phyloP scores from a whole-genome alignment of 1,284 basidiomycete species.

The Sanghuangporus weigelae region DNA sequence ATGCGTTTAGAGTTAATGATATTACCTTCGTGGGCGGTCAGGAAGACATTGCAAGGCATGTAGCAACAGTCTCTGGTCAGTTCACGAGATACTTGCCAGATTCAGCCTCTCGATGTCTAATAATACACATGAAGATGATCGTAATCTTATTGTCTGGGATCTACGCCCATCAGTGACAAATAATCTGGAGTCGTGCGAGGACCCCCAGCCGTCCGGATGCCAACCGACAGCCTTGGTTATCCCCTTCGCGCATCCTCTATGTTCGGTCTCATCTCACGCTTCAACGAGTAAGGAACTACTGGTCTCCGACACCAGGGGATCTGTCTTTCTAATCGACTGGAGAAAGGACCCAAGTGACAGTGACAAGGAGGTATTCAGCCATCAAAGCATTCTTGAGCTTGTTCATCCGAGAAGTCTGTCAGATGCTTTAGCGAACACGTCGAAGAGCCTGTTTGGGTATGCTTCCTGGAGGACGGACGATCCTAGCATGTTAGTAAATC shows the following conservation, averaged over 20 bases:
- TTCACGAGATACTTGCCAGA: not conserved
- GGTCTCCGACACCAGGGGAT: constrained; percentile 66
- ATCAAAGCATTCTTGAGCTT: constrained; percentile 62
- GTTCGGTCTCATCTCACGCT: constrained; percentile 64
- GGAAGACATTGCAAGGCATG: constrained; percentile 57
- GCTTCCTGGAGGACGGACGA: constrained; percentile 66
- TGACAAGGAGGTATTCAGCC: constrained; percentile 48
- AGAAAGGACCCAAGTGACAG: constrained; percentile 57
- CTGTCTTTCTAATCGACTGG: constrained; percentile 74
- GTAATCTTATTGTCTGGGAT: constrained; percentile 81
- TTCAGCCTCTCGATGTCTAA: not conserved
- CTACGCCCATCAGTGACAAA: constrained; percentile 45
- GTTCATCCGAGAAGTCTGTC: constrained; percentile 61
- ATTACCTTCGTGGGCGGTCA: constrained; percentile 72
- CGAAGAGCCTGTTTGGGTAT: constrained; percentile 47
- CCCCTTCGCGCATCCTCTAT: constrained; percentile 62
- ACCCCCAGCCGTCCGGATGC: constrained; percentile 26
- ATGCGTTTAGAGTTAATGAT: constrained; percentile 43
- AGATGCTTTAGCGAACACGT: constrained; percentile 41
- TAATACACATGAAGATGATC: constrained; percentile 50
- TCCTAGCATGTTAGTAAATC: constrained; percentile 49
- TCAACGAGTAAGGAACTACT: constrained; percentile 70
- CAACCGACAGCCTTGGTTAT: constrained; percentile 75
- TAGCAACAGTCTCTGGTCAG: constrained; percentile 73
- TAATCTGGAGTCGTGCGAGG: not conserved